These are phyloP conservation scores for Exobasidium cylindrosporum DNA, from an alignment of 1,284 basidiomycete genomes.

Conservation along the genomic window DNA sequence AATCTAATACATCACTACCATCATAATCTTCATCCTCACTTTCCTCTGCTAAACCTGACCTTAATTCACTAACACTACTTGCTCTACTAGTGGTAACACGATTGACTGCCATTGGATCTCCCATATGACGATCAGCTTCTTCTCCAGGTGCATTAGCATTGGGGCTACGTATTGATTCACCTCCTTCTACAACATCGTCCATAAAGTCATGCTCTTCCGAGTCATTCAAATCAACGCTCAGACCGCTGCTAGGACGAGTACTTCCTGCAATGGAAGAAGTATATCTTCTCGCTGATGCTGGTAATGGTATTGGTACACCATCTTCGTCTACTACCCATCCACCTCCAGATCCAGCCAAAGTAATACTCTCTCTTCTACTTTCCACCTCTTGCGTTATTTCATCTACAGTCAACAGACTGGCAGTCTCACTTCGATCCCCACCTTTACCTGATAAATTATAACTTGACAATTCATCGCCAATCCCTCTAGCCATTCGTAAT, in stretches of 20 bases:
- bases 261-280: slow-evolving; percentile 25
- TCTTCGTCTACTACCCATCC: slow-evolving; percentile 49
- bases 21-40: slow-evolving; percentile 41
- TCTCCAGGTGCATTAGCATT: slow-evolving; percentile 9
- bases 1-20: slow-evolving; percentile 28
- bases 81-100: slow-evolving; percentile 28
- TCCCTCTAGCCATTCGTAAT: slow-evolving; percentile 24
- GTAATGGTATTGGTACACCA: slow-evolving; percentile 44
- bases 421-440: slow-evolving; percentile 75
- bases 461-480: background rate
- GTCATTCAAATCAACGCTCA: slow-evolving; percentile 54
- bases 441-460: background rate
- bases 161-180: background rate
- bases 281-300: slow-evolving; percentile 4
- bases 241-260: slow-evolving; percentile 31
- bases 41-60: slow-evolving; percentile 38
- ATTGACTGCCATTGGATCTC: slow-evolving; percentile 33
- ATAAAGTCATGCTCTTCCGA: slow-evolving; percentile 56
- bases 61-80: slow-evolving; percentile 21
- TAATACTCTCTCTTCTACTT: slow-evolving; percentile 65
- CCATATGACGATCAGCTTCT: slow-evolving; percentile 34
- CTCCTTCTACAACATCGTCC: slow-evolving; percentile 25
- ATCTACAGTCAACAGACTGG: slow-evolving; percentile 89
- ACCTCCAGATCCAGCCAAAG: slow-evolving; percentile 4
- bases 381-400: slow-evolving; percentile 97